phyloP scores from a whole-genome alignment of 2,329 filamentous ascomycete species.

The Phaeosphaeriaceae sp. region DNA sequence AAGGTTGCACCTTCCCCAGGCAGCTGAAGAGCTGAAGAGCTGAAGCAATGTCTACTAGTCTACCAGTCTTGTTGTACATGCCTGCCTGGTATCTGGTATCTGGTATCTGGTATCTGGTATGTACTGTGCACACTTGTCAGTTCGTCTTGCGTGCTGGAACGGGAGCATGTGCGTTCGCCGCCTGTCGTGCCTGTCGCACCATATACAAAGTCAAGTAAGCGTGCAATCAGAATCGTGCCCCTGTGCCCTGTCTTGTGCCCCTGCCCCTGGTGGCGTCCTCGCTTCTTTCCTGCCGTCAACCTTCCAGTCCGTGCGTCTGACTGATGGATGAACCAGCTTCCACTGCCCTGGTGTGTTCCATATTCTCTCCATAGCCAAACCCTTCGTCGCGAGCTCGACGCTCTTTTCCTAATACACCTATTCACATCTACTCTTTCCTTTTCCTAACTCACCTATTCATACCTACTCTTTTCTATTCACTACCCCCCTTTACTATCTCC shows the following conservation, averaged over 20 bases:
- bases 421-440: conserved; percentile 8
- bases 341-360: conserved; percentile 31
- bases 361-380: conserved; percentile 23
- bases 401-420: conserved; percentile 14
- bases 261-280: conserved; percentile 24
- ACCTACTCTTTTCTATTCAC: conserved; percentile 17
- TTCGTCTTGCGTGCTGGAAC: conserved; percentile 25
- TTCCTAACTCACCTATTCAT: not conserved
- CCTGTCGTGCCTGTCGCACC: conserved; percentile 43
- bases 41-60: not conserved
- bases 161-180: conserved; percentile 37
- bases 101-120: too few species aligned
- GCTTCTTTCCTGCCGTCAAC: conserved; percentile 29
- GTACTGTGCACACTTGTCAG: conserved; percentile 3
- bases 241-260: conserved; percentile 24
- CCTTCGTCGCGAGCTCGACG: conserved; percentile 37
- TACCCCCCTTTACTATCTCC: conserved; percentile 20
- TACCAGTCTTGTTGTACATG: not conserved
- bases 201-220: conserved; percentile 30
- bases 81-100: too few species aligned
- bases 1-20: too few species aligned
- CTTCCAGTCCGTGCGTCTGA: conserved; percentile 29
- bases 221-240: conserved; percentile 18
- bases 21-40: not conserved
- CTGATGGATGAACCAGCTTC: conserved; percentile 2